Evolutionary conservation across 164 flowering plant genomes (phyloP).

Genomic region (Stephania cephalantha): DNA sequence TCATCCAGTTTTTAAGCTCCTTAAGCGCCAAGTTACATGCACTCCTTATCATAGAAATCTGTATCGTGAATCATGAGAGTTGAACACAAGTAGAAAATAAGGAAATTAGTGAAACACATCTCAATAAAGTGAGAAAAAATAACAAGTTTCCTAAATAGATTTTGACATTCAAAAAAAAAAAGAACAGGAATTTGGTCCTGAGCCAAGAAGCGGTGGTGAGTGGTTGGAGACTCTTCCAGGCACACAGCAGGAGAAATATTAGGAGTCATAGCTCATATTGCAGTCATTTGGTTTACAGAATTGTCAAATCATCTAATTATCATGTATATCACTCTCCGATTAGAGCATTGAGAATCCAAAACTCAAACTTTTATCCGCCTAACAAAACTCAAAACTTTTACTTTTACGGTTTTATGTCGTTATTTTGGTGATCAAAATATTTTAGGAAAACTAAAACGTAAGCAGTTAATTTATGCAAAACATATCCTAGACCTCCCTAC

Average conservation of each 20-base stretch:
- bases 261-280: no score
- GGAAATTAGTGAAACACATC: background rate
- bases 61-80: slow-evolving; percentile 5
- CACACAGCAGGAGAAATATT: background rate
- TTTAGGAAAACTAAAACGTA: no score
- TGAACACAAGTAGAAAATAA: background rate
- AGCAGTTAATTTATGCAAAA: background rate
- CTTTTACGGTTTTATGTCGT: background rate
- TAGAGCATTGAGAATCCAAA: background rate
- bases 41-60: slow-evolving; percentile 18
- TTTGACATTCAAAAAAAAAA: background rate
- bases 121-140: background rate
- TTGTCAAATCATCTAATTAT: background rate
- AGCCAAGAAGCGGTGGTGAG: no score
- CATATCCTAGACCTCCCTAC: background rate
- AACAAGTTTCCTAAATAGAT: background rate
- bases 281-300: background rate
- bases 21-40: slow-evolving; percentile 20
- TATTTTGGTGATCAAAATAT: background rate
- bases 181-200: no score
- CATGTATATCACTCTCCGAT: background rate
- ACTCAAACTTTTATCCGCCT: background rate
- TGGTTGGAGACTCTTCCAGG: no score
- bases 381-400: background rate
- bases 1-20: slow-evolving; percentile 25